Base-by-base conservation (phyloP, 2,329 filamentous ascomycete species). In the Septoria linicola region DNA sequence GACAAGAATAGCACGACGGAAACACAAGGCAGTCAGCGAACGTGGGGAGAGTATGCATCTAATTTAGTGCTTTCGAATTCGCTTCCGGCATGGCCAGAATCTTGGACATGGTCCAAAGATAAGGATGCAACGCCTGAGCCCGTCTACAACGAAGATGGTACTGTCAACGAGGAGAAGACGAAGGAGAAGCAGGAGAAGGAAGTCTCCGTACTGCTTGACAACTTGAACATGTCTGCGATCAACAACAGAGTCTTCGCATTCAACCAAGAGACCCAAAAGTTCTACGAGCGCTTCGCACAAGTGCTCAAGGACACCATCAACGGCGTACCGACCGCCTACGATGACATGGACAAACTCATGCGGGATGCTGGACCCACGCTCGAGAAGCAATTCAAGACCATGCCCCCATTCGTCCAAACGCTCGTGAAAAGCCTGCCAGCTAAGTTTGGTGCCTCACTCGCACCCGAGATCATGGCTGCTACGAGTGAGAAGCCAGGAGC, bases 271-370 rank as follows among this genome's bases (percentile, higher is more conserved):
- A 92, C 89, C 0, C 84, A 89, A 55, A 85, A 89, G 57, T 79
- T 96, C 23, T 81, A 96, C 44, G 81, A 83, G 47, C 83, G 85
- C 56, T 99, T 99, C 77, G 95, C 89, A 1, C 77, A 90, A 49
- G 85, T 96, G 27, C 87, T 99, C 66, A 93, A 92, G 67, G 93
- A 99, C 68, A 80, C 96, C 13, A 82, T 93, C 63, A 91, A 90
- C 67, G 93, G 93, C 55, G 93, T 89, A 1, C 93, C 93, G 2
- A 96, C 92, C 0, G 93, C 93, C 2, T 96, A 95, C 70, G 80
- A 87, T 65, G 93, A 99, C 68, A 84, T 99, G n/a, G 83, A 85
- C 62, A 80, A 78, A 65, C 74, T 85, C 14, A 74, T 85, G 57
- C 82, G 76, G 8, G 80, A 82, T 49, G 81, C 80, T n/a, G 81